Evolutionary conservation across 2,329 filamentous ascomycete species (phyloP).

Genomic region (Lasiodiplodia citricola): DNA sequence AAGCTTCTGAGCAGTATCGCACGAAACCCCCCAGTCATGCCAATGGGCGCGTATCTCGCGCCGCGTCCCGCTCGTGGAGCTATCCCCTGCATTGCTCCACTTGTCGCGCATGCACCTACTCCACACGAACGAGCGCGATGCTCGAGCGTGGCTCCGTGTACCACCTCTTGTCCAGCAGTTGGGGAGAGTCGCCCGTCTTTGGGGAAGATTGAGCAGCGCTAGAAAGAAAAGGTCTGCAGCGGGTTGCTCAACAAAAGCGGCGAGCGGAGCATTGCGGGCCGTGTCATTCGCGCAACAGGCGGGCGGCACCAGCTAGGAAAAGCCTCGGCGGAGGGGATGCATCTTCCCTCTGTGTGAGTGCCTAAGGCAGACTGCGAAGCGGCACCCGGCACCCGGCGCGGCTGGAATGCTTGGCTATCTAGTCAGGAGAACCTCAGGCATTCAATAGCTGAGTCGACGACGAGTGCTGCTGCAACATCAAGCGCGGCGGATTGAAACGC

Average conservation of each 20-base stretch:
- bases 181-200: not conserved
- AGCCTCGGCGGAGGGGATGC: slow-evolving; percentile 19
- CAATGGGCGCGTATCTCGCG: slow-evolving; percentile 7
- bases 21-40: not conserved
- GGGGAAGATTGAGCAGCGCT: not conserved
- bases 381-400: not conserved
- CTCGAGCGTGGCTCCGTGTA: not conserved
- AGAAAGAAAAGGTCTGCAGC: not conserved
- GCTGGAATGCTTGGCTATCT: not conserved
- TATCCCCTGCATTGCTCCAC: slow-evolving; percentile 22
- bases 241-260: not conserved
- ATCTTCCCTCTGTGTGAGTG: not conserved
- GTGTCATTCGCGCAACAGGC: slow-evolving; percentile 3
- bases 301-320: slow-evolving; percentile 2
- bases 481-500: not conserved
- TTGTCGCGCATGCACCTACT: slow-evolving; percentile 17
- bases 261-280: slow-evolving; percentile 8
- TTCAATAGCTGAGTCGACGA: not conserved
- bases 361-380: slow-evolving; percentile 4
- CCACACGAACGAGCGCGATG: slow-evolving; percentile 6
- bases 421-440: not conserved
- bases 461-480: too few species aligned
- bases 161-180: not conserved
- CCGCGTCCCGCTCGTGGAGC: slow-evolving; percentile 14
- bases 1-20: not conserved